These are phyloP conservation scores for Apophysomyces trapeziformis DNA, from an alignment of 371 early-diverging fungal species.

Conservation along the genomic window DNA sequence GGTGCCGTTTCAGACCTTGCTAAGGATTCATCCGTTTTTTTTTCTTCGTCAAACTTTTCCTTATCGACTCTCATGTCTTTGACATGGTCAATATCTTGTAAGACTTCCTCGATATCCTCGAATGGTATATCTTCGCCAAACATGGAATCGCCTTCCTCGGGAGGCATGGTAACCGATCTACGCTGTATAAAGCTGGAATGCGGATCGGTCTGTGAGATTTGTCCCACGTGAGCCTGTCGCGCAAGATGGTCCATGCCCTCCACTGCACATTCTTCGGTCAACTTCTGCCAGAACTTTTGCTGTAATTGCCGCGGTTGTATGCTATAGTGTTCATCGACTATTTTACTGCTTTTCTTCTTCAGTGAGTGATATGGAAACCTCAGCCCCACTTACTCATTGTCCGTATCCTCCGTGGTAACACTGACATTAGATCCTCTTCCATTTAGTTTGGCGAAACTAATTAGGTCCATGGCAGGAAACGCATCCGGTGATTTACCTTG, in stretches of 20 bases:
- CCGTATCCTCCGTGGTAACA: background rate
- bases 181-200: conserved; percentile 6
- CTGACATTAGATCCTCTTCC: background rate
- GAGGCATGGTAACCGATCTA: background rate
- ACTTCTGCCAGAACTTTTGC: background rate
- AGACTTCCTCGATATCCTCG: conserved; percentile 18
- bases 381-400: background rate
- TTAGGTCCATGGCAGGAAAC: background rate
- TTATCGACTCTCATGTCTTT: background rate
- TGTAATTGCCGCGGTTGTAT: background rate
- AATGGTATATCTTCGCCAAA: conserved; percentile 28
- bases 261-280: background rate
- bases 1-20: background rate
- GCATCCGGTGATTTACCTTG: background rate
- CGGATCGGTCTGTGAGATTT: conserved; percentile 3
- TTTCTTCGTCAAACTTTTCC: background rate
- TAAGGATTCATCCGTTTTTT: background rate
- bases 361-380: background rate
- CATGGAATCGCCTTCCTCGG: conserved; percentile 21
- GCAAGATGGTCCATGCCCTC: background rate
- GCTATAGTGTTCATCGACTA: background rate
- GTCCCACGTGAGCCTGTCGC: background rate
- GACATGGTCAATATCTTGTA: background rate
- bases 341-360: background rate
- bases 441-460: background rate